Evolutionary conservation across 805 yeast genomes (phyloP).

Genomic region (Lipomyces chichibuensis): DNA sequence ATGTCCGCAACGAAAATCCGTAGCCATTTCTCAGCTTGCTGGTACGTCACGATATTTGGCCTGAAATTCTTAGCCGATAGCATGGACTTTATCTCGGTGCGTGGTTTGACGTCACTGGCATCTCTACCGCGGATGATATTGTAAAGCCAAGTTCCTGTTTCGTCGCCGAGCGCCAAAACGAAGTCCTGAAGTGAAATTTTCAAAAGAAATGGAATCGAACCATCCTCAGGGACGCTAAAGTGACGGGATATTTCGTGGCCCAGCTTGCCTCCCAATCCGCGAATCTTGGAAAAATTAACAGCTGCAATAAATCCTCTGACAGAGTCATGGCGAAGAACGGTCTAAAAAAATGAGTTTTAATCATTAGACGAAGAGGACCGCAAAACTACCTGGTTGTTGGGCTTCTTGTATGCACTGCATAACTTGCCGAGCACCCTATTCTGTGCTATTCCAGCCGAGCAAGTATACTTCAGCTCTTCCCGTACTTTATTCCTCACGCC

Average conservation of each 20-base stretch:
- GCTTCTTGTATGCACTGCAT: constrained; percentile 84
- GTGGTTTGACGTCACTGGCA: constrained; percentile 56
- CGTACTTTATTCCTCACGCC: constrained; percentile 59
- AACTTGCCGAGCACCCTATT: constrained; percentile 81
- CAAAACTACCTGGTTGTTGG: constrained; percentile 58
- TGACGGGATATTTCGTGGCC: constrained; percentile 63
- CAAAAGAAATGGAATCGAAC: constrained; percentile 56
- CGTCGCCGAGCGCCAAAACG: constrained; percentile 48
- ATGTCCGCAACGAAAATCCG: constrained; percentile 82
- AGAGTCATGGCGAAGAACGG: constrained; percentile 60
- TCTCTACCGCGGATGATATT: constrained; percentile 67
- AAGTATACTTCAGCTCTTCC: constrained; percentile 69
- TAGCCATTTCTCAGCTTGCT: constrained; percentile 76
- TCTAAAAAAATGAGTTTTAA: constrained; percentile 47
- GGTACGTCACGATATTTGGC: constrained; percentile 53
- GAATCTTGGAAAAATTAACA: constrained; percentile 71
- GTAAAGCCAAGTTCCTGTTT: constrained; percentile 59
- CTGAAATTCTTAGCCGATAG: constrained; percentile 81
- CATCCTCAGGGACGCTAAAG: constrained; percentile 56
- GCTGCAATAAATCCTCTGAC: constrained; percentile 58
- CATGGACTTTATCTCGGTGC: constrained; percentile 80
- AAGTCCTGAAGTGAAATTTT: constrained; percentile 50
- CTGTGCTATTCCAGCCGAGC: constrained; percentile 84
- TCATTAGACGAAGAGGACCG: not conserved
- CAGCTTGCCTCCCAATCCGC: constrained; percentile 89